Evolutionary conservation across 2,329 filamentous ascomycete species (phyloP), one percentile per base, ranked within the genome.

Genomic region (Paecilomyces niveus): DNA sequence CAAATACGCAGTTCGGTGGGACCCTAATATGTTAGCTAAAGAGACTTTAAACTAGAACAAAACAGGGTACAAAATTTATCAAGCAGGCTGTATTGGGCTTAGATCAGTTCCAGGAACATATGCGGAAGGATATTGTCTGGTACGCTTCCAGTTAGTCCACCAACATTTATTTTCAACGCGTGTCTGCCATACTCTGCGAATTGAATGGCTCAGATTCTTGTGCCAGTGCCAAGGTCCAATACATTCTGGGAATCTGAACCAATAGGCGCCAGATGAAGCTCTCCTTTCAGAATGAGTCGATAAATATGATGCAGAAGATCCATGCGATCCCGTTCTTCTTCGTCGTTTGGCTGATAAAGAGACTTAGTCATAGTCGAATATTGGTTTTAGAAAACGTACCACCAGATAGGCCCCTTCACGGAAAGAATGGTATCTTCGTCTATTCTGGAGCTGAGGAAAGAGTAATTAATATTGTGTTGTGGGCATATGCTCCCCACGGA

Each of bases 1-100:
- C 62, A 53, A 68, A 69, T 22, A 55, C 59, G 51, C 59, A 61
- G 53, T 69, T 69, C 9, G 67, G 63, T 10, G 67, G 65, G n/a
- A 63, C 55, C 64, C 66, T 68, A 53, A 10, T 26, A n/a, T 8
- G 29, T 53, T 18, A 52, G 33, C 50, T 54, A 29, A 49, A 21
- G 52, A 51, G 45, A 5, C 33, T 15, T 39, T n/a, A 15, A 15
- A 39, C 5, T n/a, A 39, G 33, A n/a, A 39, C 5, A 3, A 26
- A 26, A 26, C 24, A 26, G 32, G 32, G 32, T 15, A 5, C 24
- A 26, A 26, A 26, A 13, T 5, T 13, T 62, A 66, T 65, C 64
- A 66, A 31, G 57, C 53, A 35, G 66, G 61, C 31, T 65, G 64
- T n/a, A 61, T 64, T 7, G 65, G 58, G 39, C 62, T 65, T 26